Evolutionary conservation across 2,329 filamentous ascomycete genomes (phyloP).

Genomic region (Fusarium euwallaceae): DNA sequence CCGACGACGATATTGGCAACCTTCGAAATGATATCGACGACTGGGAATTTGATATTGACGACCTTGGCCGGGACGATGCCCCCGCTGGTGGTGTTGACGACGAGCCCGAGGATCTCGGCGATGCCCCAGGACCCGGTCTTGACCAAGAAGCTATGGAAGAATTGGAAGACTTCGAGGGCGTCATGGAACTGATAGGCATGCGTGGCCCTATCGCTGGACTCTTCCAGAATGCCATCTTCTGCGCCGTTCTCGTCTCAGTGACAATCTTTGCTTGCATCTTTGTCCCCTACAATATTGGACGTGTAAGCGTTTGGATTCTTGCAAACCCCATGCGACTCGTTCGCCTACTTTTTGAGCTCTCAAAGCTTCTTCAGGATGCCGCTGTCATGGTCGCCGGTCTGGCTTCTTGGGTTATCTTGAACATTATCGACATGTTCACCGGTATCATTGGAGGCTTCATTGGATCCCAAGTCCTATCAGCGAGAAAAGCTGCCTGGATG

Average conservation of each 20-base stretch:
- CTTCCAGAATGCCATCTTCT: slow-evolving; percentile 96
- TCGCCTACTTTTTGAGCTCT: slow-evolving; percentile 76
- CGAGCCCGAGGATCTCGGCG: slow-evolving; percentile 67
- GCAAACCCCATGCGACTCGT: slow-evolving; percentile 85
- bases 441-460: slow-evolving; percentile 51
- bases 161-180: slow-evolving; percentile 94
- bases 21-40: slow-evolving; percentile 50
- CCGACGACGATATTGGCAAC: slow-evolving; percentile 56
- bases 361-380: slow-evolving; percentile 84
- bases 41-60: slow-evolving; percentile 56
- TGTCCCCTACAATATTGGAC: slow-evolving; percentile 91
- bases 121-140: slow-evolving; percentile 75
- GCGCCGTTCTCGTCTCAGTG: slow-evolving; percentile 87
- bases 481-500: slow-evolving; percentile 57
- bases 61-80: slow-evolving; percentile 50
- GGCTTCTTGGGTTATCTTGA: slow-evolving; percentile 58
- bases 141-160: slow-evolving; percentile 85
- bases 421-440: slow-evolving; percentile 55
- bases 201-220: slow-evolving; percentile 90
- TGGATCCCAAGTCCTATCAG: slow-evolving; percentile 47
- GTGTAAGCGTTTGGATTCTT: slow-evolving; percentile 82
- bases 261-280: slow-evolving; percentile 90
- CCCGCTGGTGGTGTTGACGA: slow-evolving; percentile 45
- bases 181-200: slow-evolving; percentile 97
- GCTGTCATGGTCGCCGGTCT: slow-evolving; percentile 75